Conservation (phyloP, 1,284 basidiomycete species). For the Cryptococcus floricola region DNA sequence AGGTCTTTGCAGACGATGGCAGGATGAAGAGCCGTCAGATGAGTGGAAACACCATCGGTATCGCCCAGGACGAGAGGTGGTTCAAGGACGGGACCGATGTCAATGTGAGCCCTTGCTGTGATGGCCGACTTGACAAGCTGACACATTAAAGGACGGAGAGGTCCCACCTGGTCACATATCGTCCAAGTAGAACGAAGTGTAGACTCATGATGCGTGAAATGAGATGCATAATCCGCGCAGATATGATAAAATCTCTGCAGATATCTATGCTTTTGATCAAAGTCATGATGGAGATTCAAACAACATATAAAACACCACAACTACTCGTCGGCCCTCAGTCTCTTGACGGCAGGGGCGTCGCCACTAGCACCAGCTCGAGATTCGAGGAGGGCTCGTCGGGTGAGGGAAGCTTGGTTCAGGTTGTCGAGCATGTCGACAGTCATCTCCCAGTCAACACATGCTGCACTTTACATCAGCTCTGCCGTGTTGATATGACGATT, state of each 20-base stretch:
- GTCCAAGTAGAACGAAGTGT: background rate
- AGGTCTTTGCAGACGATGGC: conserved; percentile 49
- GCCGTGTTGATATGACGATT: background rate
- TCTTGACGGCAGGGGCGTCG: conserved; percentile 22
- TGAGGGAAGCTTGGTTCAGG: conserved; percentile 57
- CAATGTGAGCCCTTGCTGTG: conserved; percentile 24
- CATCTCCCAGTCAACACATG: conserved; percentile 86
- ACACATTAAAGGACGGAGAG: background rate
- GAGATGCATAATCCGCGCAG: background rate
- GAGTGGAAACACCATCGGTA: conserved; percentile 59
- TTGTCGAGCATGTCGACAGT: conserved; percentile 66
- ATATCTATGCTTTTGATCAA: background rate
- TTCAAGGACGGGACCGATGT: conserved; percentile 53
- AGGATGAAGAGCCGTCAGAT: conserved; percentile 56
- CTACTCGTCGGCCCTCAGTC: conserved; percentile 25
- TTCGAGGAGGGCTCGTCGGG: conserved; percentile 34
- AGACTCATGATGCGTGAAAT: background rate
- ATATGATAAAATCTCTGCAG: background rate
- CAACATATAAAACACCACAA: background rate
- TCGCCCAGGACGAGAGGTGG: conserved; percentile 57
- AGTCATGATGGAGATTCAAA: background rate
- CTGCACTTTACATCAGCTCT: conserved; percentile 16
- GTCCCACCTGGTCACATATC: background rate
- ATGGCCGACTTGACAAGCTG: too few species aligned
- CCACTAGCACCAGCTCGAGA: conserved; percentile 17